A percentile compares a stretch with the other conserved stretches of the same genome.
Conservation (phyloP, 345 rosid genomes). For the Corchorus olitorius region DNA sequence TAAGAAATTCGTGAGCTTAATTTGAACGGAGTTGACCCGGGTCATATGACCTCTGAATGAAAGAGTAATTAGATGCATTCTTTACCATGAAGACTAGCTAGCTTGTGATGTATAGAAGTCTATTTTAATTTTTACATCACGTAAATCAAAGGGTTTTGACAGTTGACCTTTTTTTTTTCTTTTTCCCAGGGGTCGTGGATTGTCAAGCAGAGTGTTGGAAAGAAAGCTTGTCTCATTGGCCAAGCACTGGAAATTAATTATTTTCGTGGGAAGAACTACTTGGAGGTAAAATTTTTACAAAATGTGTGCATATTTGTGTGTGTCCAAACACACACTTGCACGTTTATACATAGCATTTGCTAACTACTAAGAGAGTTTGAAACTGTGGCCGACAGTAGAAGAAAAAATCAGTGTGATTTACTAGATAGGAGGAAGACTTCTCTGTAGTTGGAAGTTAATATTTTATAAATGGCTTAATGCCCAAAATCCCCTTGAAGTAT, state of each 20-base stretch:
- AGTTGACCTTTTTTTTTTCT: constrained; percentile 18
- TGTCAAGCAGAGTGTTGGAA: constrained; percentile 96
- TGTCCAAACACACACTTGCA: not conserved
- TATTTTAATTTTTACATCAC: not conserved
- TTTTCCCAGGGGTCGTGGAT: constrained; percentile 91
- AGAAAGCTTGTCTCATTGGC: constrained; percentile 91
- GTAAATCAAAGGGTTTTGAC: not conserved
- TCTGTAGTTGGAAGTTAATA: too few relatives aligned
- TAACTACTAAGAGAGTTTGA: not conserved
- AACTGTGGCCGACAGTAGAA: too few relatives aligned
- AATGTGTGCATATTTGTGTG: not conserved
- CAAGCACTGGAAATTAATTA: constrained; percentile 93
- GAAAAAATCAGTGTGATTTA: too few relatives aligned
- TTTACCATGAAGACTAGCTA: not conserved
- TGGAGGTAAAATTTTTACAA: constrained; percentile 62
- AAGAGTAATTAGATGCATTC: constrained; percentile 6
- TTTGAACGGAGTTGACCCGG: not conserved
- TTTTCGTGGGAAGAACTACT: constrained; percentile 84
- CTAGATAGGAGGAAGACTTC: too few relatives aligned
- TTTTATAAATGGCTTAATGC: too few relatives aligned
- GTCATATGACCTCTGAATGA: not conserved
- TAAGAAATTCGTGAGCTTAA: not conserved
- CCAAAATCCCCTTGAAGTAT: too few relatives aligned
- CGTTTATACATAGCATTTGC: not conserved
- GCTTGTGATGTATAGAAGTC: not conserved